phyloP scores from a whole-genome alignment of 768 basidiomycete genomes.

The Collybiopsis luxurians region DNA sequence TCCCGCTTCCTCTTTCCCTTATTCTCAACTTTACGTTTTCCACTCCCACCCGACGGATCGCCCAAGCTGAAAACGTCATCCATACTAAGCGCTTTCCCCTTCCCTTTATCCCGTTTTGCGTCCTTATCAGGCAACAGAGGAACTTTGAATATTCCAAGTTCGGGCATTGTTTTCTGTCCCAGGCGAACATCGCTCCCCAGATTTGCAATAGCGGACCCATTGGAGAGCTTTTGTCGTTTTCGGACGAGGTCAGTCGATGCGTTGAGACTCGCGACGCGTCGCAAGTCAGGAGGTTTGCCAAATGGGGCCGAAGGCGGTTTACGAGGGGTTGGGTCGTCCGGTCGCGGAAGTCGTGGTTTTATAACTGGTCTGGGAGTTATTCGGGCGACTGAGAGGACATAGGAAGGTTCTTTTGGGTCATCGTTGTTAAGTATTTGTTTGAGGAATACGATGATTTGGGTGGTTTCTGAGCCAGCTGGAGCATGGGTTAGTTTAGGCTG shows the following conservation, averaged over 20 bases:
- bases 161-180: background rate
- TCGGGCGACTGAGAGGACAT: constrained; percentile 50
- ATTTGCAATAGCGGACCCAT: constrained; percentile 25
- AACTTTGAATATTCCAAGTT: constrained; percentile 37
- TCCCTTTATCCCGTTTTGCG: constrained; percentile 24
- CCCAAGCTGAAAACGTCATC: constrained; percentile 29
- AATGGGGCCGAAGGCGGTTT: constrained; percentile 49
- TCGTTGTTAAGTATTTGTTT: constrained; percentile 16
- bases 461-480: constrained; percentile 72
- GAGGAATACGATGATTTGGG: constrained; percentile 57
- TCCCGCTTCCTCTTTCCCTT: constrained; percentile 29
- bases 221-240: constrained; percentile 33
- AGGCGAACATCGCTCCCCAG: constrained; percentile 33
- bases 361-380: constrained; percentile 42
- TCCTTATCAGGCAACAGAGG: constrained; percentile 39
- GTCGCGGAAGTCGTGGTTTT: constrained; percentile 47
- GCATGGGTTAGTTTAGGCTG: no score
- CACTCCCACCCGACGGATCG: background rate
- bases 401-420: constrained; percentile 32
- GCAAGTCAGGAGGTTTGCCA: constrained; percentile 3
- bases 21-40: constrained; percentile 13
- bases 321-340: constrained; percentile 80
- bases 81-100: constrained; percentile 35
- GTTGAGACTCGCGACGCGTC: background rate
- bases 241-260: constrained; percentile 6